phyloP scores from a whole-genome alignment of 768 basidiomycete genomes.

The Flagelloscypha sp. region DNA sequence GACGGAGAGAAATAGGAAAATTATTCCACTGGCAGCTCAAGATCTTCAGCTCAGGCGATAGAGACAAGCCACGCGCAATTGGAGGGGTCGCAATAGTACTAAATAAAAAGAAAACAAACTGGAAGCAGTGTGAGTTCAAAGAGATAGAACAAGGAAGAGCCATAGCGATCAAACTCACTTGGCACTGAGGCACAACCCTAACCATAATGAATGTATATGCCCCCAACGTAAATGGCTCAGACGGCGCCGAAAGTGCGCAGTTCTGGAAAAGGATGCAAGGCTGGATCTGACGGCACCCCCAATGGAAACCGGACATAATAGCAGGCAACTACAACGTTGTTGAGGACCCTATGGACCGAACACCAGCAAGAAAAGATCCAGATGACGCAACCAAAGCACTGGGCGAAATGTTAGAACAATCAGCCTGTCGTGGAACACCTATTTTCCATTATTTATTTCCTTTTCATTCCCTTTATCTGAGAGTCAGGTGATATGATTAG shows the following conservation, averaged over 20 bases:
- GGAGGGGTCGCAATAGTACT: constrained; percentile 26
- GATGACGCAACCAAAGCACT: too few species aligned
- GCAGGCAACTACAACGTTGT: too few species aligned
- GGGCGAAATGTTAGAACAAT: too few species aligned
- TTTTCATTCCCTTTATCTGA: too few species aligned
- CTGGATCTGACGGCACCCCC: too few species aligned
- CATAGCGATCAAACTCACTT: constrained; percentile 8
- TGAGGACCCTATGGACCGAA: too few species aligned
- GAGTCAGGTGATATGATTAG: too few species aligned
- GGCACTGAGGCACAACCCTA: constrained; percentile 14
- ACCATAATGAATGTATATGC: constrained; percentile 26
- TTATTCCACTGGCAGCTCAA: constrained; percentile 8
- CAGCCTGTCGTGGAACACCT: too few species aligned
- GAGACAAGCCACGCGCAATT: constrained; percentile 11
- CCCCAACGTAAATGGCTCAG: constrained; percentile 17
- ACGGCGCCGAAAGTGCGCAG: constrained; percentile 13
- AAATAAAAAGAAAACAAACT: constrained; percentile 20
- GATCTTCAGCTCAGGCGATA: constrained; percentile 13
- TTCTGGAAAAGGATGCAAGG: constrained; percentile 26
- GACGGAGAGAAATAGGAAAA: constrained; percentile 2
- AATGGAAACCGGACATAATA: too few species aligned
- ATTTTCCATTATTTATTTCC: too few species aligned
- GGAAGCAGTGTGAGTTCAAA: constrained; percentile 5
- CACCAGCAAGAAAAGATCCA: too few species aligned
- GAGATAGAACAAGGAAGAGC: constrained; percentile 22